Conservation (phyloP, 108 stramenopile species). For the Cyclostephanos tholiformis region DNA sequence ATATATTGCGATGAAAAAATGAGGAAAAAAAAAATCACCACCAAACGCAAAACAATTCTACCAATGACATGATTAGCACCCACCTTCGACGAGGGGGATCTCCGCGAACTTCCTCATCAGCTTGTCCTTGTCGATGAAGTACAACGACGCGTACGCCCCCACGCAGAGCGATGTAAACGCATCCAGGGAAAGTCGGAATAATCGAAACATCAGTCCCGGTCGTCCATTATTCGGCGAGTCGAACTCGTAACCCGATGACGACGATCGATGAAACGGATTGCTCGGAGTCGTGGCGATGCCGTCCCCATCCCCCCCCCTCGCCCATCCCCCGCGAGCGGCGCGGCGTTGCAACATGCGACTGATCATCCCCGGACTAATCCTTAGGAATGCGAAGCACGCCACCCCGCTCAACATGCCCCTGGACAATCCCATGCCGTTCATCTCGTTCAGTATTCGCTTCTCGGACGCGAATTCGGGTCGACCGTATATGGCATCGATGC, state of each 20-base stretch:
- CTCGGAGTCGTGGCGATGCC: background rate
- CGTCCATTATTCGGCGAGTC: conserved; percentile 15
- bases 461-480: conserved; percentile 39
- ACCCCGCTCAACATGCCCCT: conserved; percentile 33
- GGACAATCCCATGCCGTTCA: conserved; percentile 38
- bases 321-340: background rate
- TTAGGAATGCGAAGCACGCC: conserved; percentile 38
- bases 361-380: conserved; percentile 30
- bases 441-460: conserved; percentile 36
- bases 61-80: background rate
- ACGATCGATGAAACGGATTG: conserved; percentile 33
- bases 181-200: conserved; percentile 32
- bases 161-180: conserved; percentile 41
- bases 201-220: conserved; percentile 34
- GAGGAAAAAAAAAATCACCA: background rate
- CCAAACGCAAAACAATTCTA: background rate
- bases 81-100: conserved; percentile 40
- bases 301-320: conserved; percentile 1
- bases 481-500: conserved; percentile 28
- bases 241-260: conserved; percentile 33
- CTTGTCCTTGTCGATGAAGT: conserved; percentile 34
- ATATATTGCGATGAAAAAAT: background rate
- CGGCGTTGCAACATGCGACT: conserved; percentile 28
- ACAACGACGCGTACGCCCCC: conserved; percentile 42
- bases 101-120: conserved; percentile 37